Percentiles rank a stretch among this genome's conserved stretches.
Conservation (phyloP, 805 yeast species). For the Barnettozyma siamensis region DNA sequence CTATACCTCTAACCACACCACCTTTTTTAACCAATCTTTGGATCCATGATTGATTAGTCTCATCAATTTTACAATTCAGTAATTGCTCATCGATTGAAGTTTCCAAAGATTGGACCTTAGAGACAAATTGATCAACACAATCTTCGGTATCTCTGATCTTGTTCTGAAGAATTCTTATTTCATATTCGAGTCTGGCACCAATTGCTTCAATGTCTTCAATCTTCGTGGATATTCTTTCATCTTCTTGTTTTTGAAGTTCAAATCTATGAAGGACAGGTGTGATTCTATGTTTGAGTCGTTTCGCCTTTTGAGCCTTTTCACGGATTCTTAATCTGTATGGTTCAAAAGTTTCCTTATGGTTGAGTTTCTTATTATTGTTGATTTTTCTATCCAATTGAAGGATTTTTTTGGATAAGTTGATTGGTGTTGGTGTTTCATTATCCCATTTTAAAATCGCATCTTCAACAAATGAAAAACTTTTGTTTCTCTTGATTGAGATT, state of each 20-base stretch:
- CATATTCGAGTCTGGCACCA: slow-evolving; percentile 60
- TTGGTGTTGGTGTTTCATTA: slow-evolving; percentile 8
- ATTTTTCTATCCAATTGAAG: slow-evolving; percentile 7
- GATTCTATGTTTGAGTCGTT: slow-evolving; percentile 11
- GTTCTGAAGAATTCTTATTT: slow-evolving; percentile 49
- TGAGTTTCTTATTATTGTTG: background rate
- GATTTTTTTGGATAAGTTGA: slow-evolving; percentile 10
- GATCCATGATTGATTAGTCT: background rate
- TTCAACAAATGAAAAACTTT: slow-evolving; percentile 33
- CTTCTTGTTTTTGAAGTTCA: slow-evolving; percentile 18
- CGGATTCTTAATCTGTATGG: background rate
- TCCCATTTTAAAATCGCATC: slow-evolving; percentile 12
- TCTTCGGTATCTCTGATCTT: slow-evolving; percentile 67
- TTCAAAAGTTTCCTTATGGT: background rate
- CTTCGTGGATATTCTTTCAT: slow-evolving; percentile 33
- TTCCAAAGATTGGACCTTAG: slow-evolving; percentile 32
- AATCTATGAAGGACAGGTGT: slow-evolving; percentile 18
- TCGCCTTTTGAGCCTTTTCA: slow-evolving; percentile 2
- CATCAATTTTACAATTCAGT: background rate
- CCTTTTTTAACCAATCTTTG: background rate
- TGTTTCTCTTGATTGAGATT: slow-evolving; percentile 25
- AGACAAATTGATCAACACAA: slow-evolving; percentile 40
- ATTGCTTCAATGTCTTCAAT: slow-evolving; percentile 47
- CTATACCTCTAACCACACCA: background rate
- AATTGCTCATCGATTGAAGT: slow-evolving; percentile 10